Base-by-base conservation (phyloP, 2,329 filamentous ascomycete genomes). In the Tricladium varicosporioides region DNA sequence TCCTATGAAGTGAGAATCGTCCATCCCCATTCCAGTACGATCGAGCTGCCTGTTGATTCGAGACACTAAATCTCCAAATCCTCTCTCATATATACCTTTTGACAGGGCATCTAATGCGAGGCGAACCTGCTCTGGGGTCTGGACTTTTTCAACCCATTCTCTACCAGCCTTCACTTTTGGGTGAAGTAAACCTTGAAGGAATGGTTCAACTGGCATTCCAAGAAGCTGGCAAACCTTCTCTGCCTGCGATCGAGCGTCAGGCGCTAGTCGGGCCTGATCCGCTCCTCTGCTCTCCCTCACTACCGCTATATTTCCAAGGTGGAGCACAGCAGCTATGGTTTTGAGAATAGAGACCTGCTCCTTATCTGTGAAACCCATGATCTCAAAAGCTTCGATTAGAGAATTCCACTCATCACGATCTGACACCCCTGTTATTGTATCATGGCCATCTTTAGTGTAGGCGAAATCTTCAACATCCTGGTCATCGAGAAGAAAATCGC, bases 111-210 rank as follows among this genome's bases (percentile, higher is more conserved):
- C 92, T 46, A 99, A 83, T 2, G 90, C 84, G 9, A 97, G 84
- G 19, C 91, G 88, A 46, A 97, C 95, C 71, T 99, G 94, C 63
- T 99, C 95, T 0, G 94, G 93, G 1, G 93, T 97, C 71, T 99
- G 94, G 1, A 95, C 92, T 72, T 97, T 99, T 70, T 97, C 92
- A 1, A 99, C 94, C 94, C 93, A 97, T 75, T 99, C 94, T 52
- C 92, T 85, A 16, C 94, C 94, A 44, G 94, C 94, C 74, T 96
- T 97, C 43, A 99, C 95, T 57, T 86, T 90, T 9, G 94, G 94
- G 69, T 97, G 94, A 10, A 99, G 79, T 5, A 99, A 77, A 0
- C 91, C 92, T 70, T 92, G 90, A 10, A 96, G 79, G 63, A 99
- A 99, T 1, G 89, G 84, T 42, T 97, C 92, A 0, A 88, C 70